Base-by-base conservation (phyloP, 495 filamentous ascomycete species). In the Aspergillus wentii region DNA sequence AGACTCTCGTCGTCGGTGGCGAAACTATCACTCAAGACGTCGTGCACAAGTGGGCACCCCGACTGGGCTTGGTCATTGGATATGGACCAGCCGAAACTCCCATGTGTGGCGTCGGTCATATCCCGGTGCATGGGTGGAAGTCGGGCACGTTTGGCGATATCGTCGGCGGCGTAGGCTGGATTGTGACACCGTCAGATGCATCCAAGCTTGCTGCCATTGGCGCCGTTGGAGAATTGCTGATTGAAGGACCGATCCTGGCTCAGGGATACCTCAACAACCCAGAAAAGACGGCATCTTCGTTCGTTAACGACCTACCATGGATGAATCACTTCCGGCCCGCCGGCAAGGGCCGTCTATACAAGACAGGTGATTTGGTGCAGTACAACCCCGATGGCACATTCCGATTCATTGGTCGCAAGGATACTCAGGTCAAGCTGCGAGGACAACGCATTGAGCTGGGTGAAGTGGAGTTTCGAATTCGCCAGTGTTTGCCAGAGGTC, bases 171-270 rank as follows among this genome's bases (percentile, higher is more conserved):
- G 9, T 35, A n/a, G 17, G 54, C 0, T 79, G 76, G 75, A 61
- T 79, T 10, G 51, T 57, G 8, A 86, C 83, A 37, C 85, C 80
- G 0, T 85, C 79, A 1, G 70, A 76, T 44, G 62, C 66, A 22
- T 45, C 72, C 28, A 41, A 43, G 1, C 61, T 81, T 2, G 49
- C 62, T n/a, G 71, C 74, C 0, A 40, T 79, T 20, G 77, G 77
- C 3, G 47, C 52, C 3, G 54, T 72, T 4, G 78, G 78, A 9
- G 78, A 82, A 44, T 53, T 80, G 25, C 33, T 74, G 11, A 55
- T 82, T 21, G 68, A 74, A 51, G 74, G 77, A 0, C 66, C 74
- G 4, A 52, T 70, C 13, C 52, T 79, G 1, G 69, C 64, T 0
- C 43, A 59, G 0, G 69, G 72, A 0, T 82, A 82, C 38, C 56